These are phyloP conservation scores for Tylopilus balloui DNA, from an alignment of 768 basidiomycete genomes.

Conservation along the genomic window DNA sequence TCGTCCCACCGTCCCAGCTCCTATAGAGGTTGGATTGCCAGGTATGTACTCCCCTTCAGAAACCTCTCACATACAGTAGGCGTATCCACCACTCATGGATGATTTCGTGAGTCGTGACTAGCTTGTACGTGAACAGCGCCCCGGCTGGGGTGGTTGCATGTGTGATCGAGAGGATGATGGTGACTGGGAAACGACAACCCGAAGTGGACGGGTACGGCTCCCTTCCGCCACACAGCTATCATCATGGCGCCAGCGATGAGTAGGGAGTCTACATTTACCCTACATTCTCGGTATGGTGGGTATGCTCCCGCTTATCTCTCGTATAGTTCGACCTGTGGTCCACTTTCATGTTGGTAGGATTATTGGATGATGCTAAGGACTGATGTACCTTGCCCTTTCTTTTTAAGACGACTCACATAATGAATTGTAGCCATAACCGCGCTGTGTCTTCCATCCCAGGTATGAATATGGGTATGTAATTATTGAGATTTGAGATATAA, in stretches of 20 bases:
- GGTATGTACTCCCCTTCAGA: background rate
- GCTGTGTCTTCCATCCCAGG: no score
- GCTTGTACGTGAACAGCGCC: constrained; percentile 11
- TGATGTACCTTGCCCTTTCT: no score
- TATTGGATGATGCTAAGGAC: no score
- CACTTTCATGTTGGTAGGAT: no score
- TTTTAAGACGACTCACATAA: no score
- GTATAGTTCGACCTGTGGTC: background rate
- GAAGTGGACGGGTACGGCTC: constrained; percentile 7
- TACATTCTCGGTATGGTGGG: no score
- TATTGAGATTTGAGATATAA: no score
- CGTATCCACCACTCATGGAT: constrained; percentile 12
- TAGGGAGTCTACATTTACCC: background rate
- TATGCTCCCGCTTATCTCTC: background rate
- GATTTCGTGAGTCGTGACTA: constrained; percentile 19
- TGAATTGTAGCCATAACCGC: no score
- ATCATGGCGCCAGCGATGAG: background rate
- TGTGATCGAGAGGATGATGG: constrained; percentile 20
- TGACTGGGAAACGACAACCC: constrained; percentile 10
- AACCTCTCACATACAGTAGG: constrained; percentile 3
- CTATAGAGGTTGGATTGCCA: background rate
- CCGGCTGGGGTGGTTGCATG: constrained; percentile 16
- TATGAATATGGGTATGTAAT: no score
- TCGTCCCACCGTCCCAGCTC: background rate
- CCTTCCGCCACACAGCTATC: constrained; percentile 14